phyloP scores from a whole-genome alignment of 805 yeast species.

The Aciculoconidium aculeatum region DNA sequence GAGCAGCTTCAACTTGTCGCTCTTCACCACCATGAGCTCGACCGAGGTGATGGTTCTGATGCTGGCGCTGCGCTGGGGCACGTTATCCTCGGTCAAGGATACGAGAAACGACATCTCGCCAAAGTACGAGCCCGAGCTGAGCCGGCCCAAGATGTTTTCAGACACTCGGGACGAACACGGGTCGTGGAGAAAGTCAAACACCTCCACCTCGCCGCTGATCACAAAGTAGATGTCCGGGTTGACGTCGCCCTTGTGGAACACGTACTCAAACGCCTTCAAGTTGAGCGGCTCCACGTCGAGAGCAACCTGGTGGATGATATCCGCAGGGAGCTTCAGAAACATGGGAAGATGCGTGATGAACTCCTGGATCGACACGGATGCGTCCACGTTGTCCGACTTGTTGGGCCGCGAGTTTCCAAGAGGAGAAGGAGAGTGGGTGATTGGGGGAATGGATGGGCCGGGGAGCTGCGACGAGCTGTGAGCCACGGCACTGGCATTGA shows the following conservation, averaged over 20 bases:
- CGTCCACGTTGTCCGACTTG: conserved; percentile 37
- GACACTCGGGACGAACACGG: conserved; percentile 10
- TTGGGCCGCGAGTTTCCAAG: conserved; percentile 6
- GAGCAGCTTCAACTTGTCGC: conserved; percentile 47
- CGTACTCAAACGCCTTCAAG: conserved; percentile 51
- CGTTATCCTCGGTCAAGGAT: conserved; percentile 28
- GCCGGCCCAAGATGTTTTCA: conserved; percentile 48
- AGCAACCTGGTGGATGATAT: conserved; percentile 59
- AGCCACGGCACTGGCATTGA: conserved; percentile 11
- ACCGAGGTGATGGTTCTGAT: conserved; percentile 57
- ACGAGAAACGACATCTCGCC: conserved; percentile 73
- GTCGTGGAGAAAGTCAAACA: conserved; percentile 30
- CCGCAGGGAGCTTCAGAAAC: conserved; percentile 51
- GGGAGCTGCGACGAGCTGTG: conserved; percentile 8
- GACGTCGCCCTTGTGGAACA: conserved; percentile 52
- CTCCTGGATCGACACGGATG: conserved; percentile 50
- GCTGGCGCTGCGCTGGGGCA: conserved; percentile 49
- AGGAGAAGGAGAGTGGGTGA: conserved; percentile 15
- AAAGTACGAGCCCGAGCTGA: conserved; percentile 60
- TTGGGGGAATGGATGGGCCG: conserved; percentile 13
- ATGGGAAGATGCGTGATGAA: conserved; percentile 54
- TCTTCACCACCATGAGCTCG: conserved; percentile 55
- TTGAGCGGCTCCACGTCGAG: conserved; percentile 53
- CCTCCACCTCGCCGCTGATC: conserved; percentile 67
- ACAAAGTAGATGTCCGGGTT: conserved; percentile 66